These are phyloP conservation scores for Plasmopara viticola DNA, from an alignment of 352 stramenopile species.

Conservation along the genomic window DNA sequence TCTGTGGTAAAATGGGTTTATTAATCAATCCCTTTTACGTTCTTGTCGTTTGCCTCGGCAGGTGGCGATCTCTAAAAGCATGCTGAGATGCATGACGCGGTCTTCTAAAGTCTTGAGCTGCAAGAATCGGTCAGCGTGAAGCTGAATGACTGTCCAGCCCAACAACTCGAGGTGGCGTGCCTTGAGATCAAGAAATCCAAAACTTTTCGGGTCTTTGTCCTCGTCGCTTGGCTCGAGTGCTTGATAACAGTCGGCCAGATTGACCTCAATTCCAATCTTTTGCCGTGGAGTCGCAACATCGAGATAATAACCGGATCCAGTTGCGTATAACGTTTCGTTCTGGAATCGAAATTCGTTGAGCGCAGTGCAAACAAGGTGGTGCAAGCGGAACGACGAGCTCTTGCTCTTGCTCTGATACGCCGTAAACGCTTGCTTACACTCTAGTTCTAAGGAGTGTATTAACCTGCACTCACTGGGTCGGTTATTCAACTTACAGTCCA, in stretches of 20 bases:
- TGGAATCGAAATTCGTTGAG: conserved; percentile 45
- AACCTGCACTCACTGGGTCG: conserved; percentile 34
- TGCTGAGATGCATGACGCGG: conserved; percentile 52
- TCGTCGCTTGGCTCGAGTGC: conserved; percentile 28
- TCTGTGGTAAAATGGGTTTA: not conserved
- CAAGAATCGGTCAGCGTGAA: conserved; percentile 49
- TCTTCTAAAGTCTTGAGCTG: conserved; percentile 41
- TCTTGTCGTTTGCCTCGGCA: conserved; percentile 17
- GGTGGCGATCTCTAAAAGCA: conserved; percentile 62
- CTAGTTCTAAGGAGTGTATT: conserved; percentile 14
- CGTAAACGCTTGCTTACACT: conserved; percentile 44
- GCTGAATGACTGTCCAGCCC: conserved; percentile 65
- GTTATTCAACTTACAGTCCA: conserved; percentile 41
- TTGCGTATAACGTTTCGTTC: conserved; percentile 27
- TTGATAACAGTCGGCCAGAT: conserved; percentile 45
- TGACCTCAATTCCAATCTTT: conserved; percentile 65
- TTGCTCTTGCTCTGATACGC: conserved; percentile 43
- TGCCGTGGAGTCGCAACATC: conserved; percentile 45
- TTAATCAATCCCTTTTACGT: conserved; percentile 9
- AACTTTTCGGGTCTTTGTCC: conserved; percentile 32
- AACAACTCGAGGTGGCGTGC: conserved; percentile 51
- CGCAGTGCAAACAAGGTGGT: conserved; percentile 48
- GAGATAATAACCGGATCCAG: conserved; percentile 43
- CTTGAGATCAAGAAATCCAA: conserved; percentile 59
- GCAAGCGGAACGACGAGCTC: conserved; percentile 48